Percentiles rank a stretch among this genome's conserved stretches.
Conservation (phyloP, 345 rosid genomes). For the Clausena lansium region DNA sequence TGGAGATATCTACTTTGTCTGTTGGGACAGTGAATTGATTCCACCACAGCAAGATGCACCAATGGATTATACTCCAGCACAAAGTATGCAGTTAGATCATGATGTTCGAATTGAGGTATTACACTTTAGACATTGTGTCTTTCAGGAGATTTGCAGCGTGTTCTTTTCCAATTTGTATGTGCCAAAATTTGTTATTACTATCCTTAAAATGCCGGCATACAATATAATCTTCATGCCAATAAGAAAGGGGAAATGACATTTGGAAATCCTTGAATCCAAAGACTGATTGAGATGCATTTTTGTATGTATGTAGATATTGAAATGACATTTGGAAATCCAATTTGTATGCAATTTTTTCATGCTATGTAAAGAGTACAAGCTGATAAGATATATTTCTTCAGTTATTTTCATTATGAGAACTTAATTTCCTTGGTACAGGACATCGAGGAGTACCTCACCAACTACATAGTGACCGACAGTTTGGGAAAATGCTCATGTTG, state of each 20-base stretch:
- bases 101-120: slow-evolving; percentile 67
- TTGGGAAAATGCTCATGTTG: slow-evolving; percentile 57
- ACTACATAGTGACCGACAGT: slow-evolving; percentile 56
- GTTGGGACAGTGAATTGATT: slow-evolving; percentile 65
- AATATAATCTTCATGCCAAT: neutral
- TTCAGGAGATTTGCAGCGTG: neutral
- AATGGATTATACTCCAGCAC: slow-evolving; percentile 71
- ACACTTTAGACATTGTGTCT: neutral
- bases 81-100: slow-evolving; percentile 49
- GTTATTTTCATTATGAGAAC: neutral
- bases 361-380: neutral
- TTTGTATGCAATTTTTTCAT: neutral
- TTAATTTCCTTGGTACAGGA: slow-evolving; percentile 34
- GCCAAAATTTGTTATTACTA: neutral
- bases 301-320: too few species aligned
- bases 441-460: slow-evolving; percentile 45
- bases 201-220: neutral
- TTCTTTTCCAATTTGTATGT: too few species aligned
- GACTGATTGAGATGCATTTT: too few species aligned
- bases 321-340: neutral
- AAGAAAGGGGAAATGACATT: neutral
- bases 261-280: too few species aligned
- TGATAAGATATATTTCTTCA: neutral
- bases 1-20: slow-evolving; percentile 77
- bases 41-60: slow-evolving; percentile 42